A percentile compares a stretch with the other conserved stretches of the same genome.
Conservation (phyloP, 148 eudicot genomes). For the Selenicereus undatus region DNA sequence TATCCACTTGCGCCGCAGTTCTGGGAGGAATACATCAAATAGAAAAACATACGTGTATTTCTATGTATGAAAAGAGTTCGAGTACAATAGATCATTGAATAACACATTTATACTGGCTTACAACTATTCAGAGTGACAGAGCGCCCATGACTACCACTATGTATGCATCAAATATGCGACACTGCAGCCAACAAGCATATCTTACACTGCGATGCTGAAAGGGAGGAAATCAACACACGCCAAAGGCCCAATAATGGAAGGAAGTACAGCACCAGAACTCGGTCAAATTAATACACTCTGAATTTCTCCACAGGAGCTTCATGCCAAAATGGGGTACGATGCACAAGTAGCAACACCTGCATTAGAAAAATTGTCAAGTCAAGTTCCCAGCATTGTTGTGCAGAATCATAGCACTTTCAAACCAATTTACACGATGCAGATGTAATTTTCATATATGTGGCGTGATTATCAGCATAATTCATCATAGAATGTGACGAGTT, state of each 20-base stretch:
- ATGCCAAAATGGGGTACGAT: slow-evolving; percentile 75
- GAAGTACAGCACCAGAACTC: not conserved
- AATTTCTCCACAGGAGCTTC: slow-evolving; percentile 10
- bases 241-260: not conserved
- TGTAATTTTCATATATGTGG: no score
- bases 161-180: not conserved
- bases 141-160: not conserved
- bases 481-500: not conserved
- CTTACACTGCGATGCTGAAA: not conserved
- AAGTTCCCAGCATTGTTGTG: not conserved
- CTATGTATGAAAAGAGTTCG: not conserved
- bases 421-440: not conserved
- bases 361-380: slow-evolving; percentile 10
- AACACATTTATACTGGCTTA: not conserved
- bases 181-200: not conserved
- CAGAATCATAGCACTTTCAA: not conserved
- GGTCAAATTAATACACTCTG: not conserved
- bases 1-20: no score
- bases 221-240: not conserved
- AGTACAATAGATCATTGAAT: not conserved
- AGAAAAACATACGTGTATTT: not conserved
- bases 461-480: not conserved
- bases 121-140: not conserved
- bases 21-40: no score
- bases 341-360: slow-evolving; percentile 98